Base-by-base conservation (phyloP, 805 yeast species). In the Saccharomycopsis sp. region DNA sequence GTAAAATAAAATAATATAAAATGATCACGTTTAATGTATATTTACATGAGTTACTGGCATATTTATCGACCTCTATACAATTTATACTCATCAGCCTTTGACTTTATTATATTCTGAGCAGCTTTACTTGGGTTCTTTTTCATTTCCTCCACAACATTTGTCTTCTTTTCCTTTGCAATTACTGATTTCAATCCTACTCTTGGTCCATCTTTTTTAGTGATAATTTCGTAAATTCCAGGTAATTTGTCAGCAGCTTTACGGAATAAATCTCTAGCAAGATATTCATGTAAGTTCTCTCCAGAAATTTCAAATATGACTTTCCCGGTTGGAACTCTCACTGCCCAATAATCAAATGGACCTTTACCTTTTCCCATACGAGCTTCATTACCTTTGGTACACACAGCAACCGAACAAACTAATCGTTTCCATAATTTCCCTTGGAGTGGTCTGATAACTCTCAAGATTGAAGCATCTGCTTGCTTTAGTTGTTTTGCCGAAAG, bases 341-440 rank as follows among this genome's bases (percentile, higher is more conserved):
- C 94, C 97, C 97, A 93, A 68, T 87, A 93, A 58, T 87, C 96
- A 60, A 93, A 90, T 0, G 89, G 82, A 66, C 98, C 98, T 66
- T 93, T 93, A 70, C 98, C 98, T 65, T 93, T 93, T 71, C 98
- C 98, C 98, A 93, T 93, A 81, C 98, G 93, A 8, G 96, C 87
- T 63, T 93, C 96, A 63, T 93, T 93, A 68, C 98, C 98, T 68
- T 93, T 93, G 51, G 85, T 78, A 65, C 96, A 88, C 9, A 93
- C 95, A 0, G 97, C 93, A 43, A 87, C 74, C 60, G 85, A 82
- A 19, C 96, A 83, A 41, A 80, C 77, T 45, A 89, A 70, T 59
- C 97, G 77, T 55, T 90, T 81, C 74, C 83, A 80, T 43, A 88
- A 68, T 54, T 74, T 67, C 33, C 94, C 94, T 16, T 79, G 77